Base-by-base conservation (phyloP, 805 yeast species). In the Cephaloascus fragrans region DNA sequence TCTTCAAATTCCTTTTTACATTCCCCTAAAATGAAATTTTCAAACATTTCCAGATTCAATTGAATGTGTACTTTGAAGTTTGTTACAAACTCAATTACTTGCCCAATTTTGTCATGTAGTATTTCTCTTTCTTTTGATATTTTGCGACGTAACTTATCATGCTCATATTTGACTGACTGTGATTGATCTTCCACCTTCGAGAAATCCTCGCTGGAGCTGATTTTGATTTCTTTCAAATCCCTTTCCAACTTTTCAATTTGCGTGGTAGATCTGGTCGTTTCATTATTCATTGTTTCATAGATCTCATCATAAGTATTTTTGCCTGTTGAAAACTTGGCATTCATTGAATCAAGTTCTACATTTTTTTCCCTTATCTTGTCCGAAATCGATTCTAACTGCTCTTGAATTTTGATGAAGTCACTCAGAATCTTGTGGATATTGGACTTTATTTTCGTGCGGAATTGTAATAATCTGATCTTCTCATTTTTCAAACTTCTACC, bases 31-130 rank as follows among this genome's bases (percentile, higher is more conserved):
- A 75, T 69, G 40, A 64, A 55, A 32, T 55, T 61, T 47, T 77
- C 81, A 44, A 77, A 64, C 29, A 71, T 78, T 48, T 80, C 85
- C 36, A 84, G 63, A 38, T 75, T 70, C 17, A 71, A 67, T 52
- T 84, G 90, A 34, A 83, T 70, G 42, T 72, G 75, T 44, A 79
- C 59, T 59, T 85, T 85, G 59, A 85, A 80, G 36, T 67, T 71
- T 37, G 82, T 71, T 18, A 79, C 72, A 41, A 61, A 66, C 42
- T 78, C 78, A 46, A 86, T 74, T 48, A 78, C 68, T 41, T 69
- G 68, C 39, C 72, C 73, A 26, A 81, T 69, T 41, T 73, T 72
- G 34, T 69, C 67, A 45, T 73, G 74, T 47, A 83, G 58, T 10
- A 58, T 59, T 39, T 62, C 67, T 26, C 77, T 65, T 35, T 72